Conservation (phyloP, 768 basidiomycete genomes). For the Lactarius evosmus region DNA sequence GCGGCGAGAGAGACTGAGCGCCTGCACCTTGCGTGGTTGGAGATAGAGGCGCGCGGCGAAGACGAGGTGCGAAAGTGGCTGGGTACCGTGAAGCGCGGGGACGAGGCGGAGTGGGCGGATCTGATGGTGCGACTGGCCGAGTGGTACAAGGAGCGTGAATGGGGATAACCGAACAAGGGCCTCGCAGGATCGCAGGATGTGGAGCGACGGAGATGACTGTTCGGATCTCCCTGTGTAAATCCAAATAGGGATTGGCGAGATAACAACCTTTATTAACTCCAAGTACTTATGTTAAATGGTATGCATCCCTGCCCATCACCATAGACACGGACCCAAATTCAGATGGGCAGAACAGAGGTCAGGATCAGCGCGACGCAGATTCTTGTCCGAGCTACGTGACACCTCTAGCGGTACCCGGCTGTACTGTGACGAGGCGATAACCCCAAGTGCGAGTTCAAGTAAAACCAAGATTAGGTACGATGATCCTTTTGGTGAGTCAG, state of each 20-base stretch:
- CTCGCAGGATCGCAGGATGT: no score
- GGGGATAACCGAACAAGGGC: no score
- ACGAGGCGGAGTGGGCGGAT: slow-evolving; percentile 42
- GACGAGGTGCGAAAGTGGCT: slow-evolving; percentile 41
- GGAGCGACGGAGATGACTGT: neutral
- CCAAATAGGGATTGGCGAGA: no score
- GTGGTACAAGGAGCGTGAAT: neutral
- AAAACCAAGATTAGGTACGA: no score
- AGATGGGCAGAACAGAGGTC: neutral
- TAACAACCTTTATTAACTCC: no score
- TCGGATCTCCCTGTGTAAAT: neutral
- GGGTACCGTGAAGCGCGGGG: slow-evolving; percentile 41
- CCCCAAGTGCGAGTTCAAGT: no score
- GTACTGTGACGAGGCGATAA: no score
- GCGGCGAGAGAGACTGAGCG: slow-evolving; percentile 35
- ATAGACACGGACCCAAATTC: neutral
- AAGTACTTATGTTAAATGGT: neutral
- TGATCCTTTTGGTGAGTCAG: no score
- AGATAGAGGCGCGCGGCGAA: slow-evolving; percentile 42
- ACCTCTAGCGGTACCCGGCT: no score
- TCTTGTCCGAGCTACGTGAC: no score
- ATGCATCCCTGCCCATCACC: neutral
- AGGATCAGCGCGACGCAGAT: neutral
- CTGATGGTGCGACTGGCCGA: slow-evolving; percentile 37
- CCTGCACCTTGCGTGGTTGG: slow-evolving; percentile 43